Conservation (phyloP, 1,139 yeast species). For the Yamadazyma oceani region DNA sequence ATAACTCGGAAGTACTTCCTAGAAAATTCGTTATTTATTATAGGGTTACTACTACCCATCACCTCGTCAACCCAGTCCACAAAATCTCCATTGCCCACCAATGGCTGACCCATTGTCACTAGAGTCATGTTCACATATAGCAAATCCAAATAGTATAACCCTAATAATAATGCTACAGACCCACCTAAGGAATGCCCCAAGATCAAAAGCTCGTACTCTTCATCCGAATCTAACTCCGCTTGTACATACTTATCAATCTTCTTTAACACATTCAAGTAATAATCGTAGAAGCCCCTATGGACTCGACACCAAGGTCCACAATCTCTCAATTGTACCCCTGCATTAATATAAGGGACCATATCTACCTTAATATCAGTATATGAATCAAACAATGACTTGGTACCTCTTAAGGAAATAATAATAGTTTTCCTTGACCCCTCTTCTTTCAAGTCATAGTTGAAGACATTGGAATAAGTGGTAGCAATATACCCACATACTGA, state of each 20-base stretch:
- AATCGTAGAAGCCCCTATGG: conserved; percentile 46
- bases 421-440: conserved; percentile 28
- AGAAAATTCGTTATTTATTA: conserved; percentile 21
- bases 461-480: conserved; percentile 28
- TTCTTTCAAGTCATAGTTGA: conserved; percentile 19
- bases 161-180: conserved; percentile 42
- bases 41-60: conserved; percentile 28
- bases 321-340: conserved; percentile 22
- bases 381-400: conserved; percentile 47
- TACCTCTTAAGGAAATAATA: conserved; percentile 47
- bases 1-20: conserved; percentile 42
- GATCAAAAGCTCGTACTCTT: conserved; percentile 35
- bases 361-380: conserved; percentile 46
- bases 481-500: conserved; percentile 44
- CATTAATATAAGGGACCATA: conserved; percentile 32
- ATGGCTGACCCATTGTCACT: conserved; percentile 54
- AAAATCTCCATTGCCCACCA: conserved; percentile 45
- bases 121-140: conserved; percentile 34
- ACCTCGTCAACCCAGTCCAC: conserved; percentile 37
- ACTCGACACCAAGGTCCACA: conserved; percentile 44
- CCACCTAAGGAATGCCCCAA: conserved; percentile 59
- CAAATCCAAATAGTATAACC: conserved; percentile 37
- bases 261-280: conserved; percentile 31
- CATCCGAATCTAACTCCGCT: conserved; percentile 22
- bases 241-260: conserved; percentile 27